These are phyloP conservation scores for Trichoderma pleuroti DNA, from an alignment of 2,329 filamentous ascomycete genomes.

Conservation along the genomic window DNA sequence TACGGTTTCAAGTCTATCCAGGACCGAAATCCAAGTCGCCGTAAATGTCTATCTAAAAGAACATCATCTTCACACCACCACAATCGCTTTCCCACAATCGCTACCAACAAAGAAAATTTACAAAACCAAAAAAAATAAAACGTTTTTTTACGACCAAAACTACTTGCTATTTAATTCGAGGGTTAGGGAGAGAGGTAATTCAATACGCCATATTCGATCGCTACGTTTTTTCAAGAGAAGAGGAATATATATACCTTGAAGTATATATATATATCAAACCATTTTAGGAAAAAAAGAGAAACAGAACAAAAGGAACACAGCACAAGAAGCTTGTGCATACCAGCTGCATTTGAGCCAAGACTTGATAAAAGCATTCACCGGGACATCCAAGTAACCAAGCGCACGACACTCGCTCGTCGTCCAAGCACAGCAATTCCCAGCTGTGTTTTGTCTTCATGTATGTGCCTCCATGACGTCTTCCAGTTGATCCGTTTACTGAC, in stretches of 20 bases:
- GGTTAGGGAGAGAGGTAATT: not conserved
- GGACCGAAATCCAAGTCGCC: conserved; percentile 9
- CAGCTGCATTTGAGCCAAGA: not conserved
- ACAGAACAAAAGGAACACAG: not conserved
- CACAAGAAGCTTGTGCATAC: not conserved
- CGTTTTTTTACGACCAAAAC: conserved; percentile 22
- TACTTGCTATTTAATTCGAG: conserved; percentile 3
- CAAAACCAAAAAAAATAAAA: conserved; percentile 14
- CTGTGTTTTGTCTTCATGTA: conserved; percentile 31
- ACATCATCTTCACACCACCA: conserved; percentile 28
- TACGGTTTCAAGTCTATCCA: not conserved
- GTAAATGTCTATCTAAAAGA: conserved; percentile 21
- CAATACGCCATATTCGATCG: conserved; percentile 33
- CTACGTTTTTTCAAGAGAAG: conserved; percentile 30
- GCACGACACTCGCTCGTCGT: conserved; percentile 36
- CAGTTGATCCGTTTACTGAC: not conserved
- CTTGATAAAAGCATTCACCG: not conserved
- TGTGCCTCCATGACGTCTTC: conserved; percentile 17
- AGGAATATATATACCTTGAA: not conserved
- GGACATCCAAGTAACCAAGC: not conserved
- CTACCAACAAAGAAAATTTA: conserved; percentile 23
- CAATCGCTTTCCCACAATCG: conserved; percentile 33
- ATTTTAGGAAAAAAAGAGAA: not conserved
- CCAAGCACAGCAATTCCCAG: conserved; percentile 28
- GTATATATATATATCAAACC: not conserved